Conservation (phyloP, 345 rosid species). For the Citrus mangshanensis region DNA sequence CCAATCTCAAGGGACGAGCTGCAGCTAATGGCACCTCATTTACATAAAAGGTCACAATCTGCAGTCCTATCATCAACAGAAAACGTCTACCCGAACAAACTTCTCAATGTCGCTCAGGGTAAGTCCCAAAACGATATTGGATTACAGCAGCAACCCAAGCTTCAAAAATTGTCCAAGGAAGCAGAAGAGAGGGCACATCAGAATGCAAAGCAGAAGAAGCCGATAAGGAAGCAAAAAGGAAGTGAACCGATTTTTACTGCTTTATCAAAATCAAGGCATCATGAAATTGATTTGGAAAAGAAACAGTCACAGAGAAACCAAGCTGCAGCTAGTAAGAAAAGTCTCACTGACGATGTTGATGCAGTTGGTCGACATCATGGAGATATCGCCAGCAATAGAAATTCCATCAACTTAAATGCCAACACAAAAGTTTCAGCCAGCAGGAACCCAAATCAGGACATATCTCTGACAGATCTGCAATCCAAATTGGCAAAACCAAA, state of each 20-base stretch:
- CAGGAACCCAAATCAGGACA: constrained; percentile 16
- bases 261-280: constrained; percentile 23
- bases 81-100: constrained; percentile 24
- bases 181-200: constrained; percentile 28
- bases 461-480: constrained; percentile 16
- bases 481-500: constrained; percentile 21
- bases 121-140: constrained; percentile 23
- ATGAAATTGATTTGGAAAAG: constrained; percentile 26
- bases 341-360: constrained; percentile 23
- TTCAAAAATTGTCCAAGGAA: constrained; percentile 24
- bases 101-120: constrained; percentile 26
- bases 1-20: constrained; percentile 30
- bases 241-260: constrained; percentile 21
- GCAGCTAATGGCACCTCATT: constrained; percentile 22
- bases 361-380: constrained; percentile 14
- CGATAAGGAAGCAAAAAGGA: constrained; percentile 26
- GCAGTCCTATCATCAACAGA: constrained; percentile 24
- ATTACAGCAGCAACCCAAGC: constrained; percentile 20
- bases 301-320: constrained; percentile 31
- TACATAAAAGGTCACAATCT: constrained; percentile 26
- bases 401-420: constrained; percentile 9
- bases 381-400: constrained; percentile 15
- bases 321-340: constrained; percentile 32
- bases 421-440: constrained; percentile 20
- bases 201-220: constrained; percentile 32